A percentile compares a stretch with the other conserved stretches of the same genome.
Conservation (phyloP, 805 yeast genomes). For the Zygoascus bituminiphila region DNA sequence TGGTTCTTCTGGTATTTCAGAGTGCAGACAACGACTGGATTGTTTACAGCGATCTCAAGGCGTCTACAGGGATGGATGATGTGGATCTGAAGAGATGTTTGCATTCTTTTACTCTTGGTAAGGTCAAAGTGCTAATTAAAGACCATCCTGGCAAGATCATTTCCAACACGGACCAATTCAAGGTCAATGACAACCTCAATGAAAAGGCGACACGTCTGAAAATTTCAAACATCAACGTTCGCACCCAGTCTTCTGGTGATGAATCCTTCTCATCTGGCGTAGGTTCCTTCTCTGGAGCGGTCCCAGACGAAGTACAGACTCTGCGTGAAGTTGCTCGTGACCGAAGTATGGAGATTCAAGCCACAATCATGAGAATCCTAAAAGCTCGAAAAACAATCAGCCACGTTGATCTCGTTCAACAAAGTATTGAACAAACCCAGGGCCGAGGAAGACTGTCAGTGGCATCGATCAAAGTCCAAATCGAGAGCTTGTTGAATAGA, state of each 20-base stretch:
- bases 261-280: conserved; percentile 2
- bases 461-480: conserved; percentile 25
- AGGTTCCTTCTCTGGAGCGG: conserved; percentile 11
- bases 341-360: conserved; percentile 28
- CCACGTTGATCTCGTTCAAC: conserved; percentile 24
- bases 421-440: conserved; percentile 23
- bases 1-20: conserved; percentile 24
- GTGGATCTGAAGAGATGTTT: conserved; percentile 18
- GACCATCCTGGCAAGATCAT: conserved; percentile 17
- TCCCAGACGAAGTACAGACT: conserved; percentile 17
- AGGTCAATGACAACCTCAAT: conserved; percentile 20
- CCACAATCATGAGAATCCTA: conserved; percentile 28
- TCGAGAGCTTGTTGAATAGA: conserved; percentile 24
- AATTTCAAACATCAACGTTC: conserved; percentile 9
- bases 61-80: conserved; percentile 17
- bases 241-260: not conserved
- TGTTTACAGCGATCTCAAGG: conserved; percentile 15
- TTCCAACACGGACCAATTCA: conserved; percentile 18
- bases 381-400: conserved; percentile 20
- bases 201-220: conserved; percentile 19
- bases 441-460: conserved; percentile 24
- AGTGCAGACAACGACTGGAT: conserved; percentile 14
- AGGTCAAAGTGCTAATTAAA: conserved; percentile 18
- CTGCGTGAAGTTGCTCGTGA: conserved; percentile 23
- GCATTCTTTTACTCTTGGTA: conserved; percentile 23